Conservation (phyloP, 331 rosid species). For the Malus hybrid region DNA sequence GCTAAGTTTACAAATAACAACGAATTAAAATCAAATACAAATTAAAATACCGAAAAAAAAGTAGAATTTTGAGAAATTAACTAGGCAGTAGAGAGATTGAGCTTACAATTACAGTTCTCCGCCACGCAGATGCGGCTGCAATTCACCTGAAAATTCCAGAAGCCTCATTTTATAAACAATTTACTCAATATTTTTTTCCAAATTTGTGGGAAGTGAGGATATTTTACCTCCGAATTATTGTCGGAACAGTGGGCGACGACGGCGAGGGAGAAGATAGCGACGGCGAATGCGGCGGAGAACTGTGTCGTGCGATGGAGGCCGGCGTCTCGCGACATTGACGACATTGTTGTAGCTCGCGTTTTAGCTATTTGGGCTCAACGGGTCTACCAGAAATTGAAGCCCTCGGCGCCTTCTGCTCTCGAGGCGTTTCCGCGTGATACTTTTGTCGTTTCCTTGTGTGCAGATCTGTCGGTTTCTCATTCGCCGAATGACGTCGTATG, state of each 20-base stretch:
- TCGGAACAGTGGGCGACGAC: constrained; percentile 26
- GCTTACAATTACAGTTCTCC: constrained; percentile 54
- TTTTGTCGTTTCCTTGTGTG: background rate
- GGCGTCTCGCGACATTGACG: constrained; percentile 20
- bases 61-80: background rate
- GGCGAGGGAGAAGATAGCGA: constrained; percentile 27
- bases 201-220: background rate
- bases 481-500: background rate
- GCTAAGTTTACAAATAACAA: constrained; percentile 19
- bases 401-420: background rate
- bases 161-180: background rate
- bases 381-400: background rate
- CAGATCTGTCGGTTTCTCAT: no score
- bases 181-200: background rate
- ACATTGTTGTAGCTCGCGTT: background rate
- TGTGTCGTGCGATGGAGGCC: constrained; percentile 8
- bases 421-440: background rate
- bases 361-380: background rate
- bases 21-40: background rate
- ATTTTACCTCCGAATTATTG: constrained; percentile 38
- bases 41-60: background rate
- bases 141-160: constrained; percentile 17
- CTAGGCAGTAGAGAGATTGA: background rate
- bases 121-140: constrained; percentile 69
- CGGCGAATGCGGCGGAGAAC: constrained; percentile 25